These are phyloP conservation scores for Backusella liffmaniae DNA, from an alignment of 192 early-diverging fungal genomes.

Conservation along the genomic window DNA sequence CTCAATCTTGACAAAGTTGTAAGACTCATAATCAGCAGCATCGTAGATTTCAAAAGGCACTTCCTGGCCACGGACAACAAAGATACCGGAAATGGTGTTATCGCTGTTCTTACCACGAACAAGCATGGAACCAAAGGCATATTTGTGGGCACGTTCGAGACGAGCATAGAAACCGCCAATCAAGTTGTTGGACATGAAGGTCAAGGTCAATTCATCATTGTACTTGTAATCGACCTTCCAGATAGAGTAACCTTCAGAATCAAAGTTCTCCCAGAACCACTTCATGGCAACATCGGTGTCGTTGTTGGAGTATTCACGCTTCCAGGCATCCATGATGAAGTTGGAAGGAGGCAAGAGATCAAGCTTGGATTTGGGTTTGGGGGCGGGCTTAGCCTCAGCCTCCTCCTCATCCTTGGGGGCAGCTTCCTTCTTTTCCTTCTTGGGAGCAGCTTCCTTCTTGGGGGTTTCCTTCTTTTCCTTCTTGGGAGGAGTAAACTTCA, in stretches of 20 bases:
- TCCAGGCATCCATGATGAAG: constrained; percentile 91
- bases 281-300: constrained; percentile 84
- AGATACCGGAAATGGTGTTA: constrained; percentile 93
- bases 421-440: constrained; percentile 52
- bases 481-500: constrained; percentile 53
- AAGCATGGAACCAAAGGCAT: constrained; percentile 87
- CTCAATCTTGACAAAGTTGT: constrained; percentile 76
- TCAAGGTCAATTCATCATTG: constrained; percentile 84
- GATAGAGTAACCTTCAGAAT: constrained; percentile 86
- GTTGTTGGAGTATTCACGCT: constrained; percentile 98
- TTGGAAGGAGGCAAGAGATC: constrained; percentile 82
- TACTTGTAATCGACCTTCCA: constrained; percentile 96
- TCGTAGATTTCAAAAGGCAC: constrained; percentile 75
- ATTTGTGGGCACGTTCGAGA: constrained; percentile 90
- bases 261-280: constrained; percentile 94
- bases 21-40: constrained; percentile 87
- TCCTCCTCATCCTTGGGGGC: constrained; percentile 48
- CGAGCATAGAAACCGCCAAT: constrained; percentile 93
- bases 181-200: constrained; percentile 94
- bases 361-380: constrained; percentile 90
- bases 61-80: constrained; percentile 86
- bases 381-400: constrained; percentile 62
- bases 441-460: constrained; percentile 42
- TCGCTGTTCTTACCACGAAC: constrained; percentile 82
- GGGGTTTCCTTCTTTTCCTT: constrained; percentile 60